phyloP scores from a whole-genome alignment of 257 asterid genomes.

The Ajuga chamaepitys region DNA sequence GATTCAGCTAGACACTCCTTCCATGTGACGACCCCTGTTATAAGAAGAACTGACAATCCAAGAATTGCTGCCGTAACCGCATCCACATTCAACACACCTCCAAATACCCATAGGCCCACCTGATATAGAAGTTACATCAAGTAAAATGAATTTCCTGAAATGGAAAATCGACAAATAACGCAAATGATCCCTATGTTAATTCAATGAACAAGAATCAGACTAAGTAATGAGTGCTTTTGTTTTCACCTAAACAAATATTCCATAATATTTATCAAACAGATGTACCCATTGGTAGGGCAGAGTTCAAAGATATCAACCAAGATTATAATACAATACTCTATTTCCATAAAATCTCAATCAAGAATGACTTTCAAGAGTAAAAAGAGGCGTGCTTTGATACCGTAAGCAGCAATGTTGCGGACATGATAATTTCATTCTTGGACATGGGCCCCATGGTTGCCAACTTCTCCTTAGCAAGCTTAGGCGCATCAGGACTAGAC shows the following conservation, averaged over 20 bases:
- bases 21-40: constrained; percentile 96
- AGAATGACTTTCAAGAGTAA: too few relatives aligned
- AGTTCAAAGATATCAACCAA: too few relatives aligned
- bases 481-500: constrained; percentile 95
- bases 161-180: too few relatives aligned
- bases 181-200: neutral
- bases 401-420: constrained; percentile 84
- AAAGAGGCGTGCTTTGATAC: constrained; percentile 24
- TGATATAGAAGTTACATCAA: constrained; percentile 18
- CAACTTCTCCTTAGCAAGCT: constrained; percentile 81
- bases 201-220: neutral
- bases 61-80: constrained; percentile 98
- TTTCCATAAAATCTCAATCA: too few relatives aligned
- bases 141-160: too few relatives aligned
- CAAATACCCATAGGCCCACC: constrained; percentile 99
- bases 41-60: constrained; percentile 79
- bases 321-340: too few relatives aligned
- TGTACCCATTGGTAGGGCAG: too few relatives aligned
- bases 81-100: constrained; percentile 67
- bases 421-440: constrained; percentile 85
- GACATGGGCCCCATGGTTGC: constrained; percentile 96
- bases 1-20: constrained; percentile 95
- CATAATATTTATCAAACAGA: too few relatives aligned
- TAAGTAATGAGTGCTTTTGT: neutral
- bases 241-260: neutral